Evolutionary conservation across 2,329 filamentous ascomycete species (phyloP), one percentile per base, ranked within the genome.

Genomic region (Cladorrhinum sp.): DNA sequence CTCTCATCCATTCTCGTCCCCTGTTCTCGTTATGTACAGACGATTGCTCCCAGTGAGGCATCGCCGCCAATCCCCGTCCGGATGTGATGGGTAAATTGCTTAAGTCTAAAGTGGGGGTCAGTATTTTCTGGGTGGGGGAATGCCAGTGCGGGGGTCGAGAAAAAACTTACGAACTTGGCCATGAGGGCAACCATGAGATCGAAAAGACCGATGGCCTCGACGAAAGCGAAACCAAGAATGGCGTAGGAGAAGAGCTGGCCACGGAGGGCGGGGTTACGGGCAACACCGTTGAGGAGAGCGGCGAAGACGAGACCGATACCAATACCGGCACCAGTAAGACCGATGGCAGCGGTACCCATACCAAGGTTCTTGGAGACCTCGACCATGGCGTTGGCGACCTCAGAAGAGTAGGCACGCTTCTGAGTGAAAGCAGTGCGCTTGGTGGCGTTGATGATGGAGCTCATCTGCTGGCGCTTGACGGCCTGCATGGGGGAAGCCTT

Each of bases 251-350:
- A 96, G 76, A 96, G 91, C 87, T 96, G 92, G 79, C 91, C 91
- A 83, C 91, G 89, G 83, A 96, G 90, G 76, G 89, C 90, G 76
- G 91, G 91, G 90, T 96, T 96, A 84, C 91, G 91, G 84, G 91
- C 90, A 79, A 95, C 91, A 82, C 87, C 87, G 81, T 90, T 88
- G 76, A 96, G 85, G 77, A 96, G 90, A 75, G 90, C 88, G 77
- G 89, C 91, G 87, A 96, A 96, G 77, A 96, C 91, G 77, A 94
- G 87, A 85, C 91, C 91, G 81, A 95, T 96, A 91, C 91, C 91
- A 80, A 95, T 91, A 92, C 91, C 90, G 76, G 90, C 89, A 89
- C 89, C 89, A 77, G 89, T 91, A 75, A 96, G 89, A 89, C 91
- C 91, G 76, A 96, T 92, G 83, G 91, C 91, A 75, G 91, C 91